Evolutionary conservation across 1,284 basidiomycete genomes (phyloP).

Genomic region (Hypsizygus ulmarius): DNA sequence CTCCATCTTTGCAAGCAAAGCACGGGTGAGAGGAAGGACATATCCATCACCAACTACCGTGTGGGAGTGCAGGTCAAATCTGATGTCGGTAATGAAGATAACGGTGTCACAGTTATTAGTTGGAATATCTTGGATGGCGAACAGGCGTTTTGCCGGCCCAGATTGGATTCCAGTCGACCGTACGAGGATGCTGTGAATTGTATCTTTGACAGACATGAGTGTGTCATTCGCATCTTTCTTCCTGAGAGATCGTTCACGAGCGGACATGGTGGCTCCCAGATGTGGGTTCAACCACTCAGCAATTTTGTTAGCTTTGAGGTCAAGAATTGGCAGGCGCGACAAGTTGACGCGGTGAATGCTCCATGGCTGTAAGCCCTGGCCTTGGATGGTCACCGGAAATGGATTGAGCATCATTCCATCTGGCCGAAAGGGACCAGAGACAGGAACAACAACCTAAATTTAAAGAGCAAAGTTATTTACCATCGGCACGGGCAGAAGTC

Average conservation of each 20-base stretch:
- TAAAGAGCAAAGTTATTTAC: too few relatives aligned
- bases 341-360: constrained; percentile 30
- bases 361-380: constrained; percentile 22
- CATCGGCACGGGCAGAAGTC: too few relatives aligned
- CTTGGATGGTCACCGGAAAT: constrained; percentile 21
- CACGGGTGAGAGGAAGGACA: constrained; percentile 27
- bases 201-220: constrained; percentile 28
- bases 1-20: constrained; percentile 14
- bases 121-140: constrained; percentile 18
- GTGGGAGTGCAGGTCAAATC: constrained; percentile 28
- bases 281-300: constrained; percentile 25
- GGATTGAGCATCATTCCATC: constrained; percentile 28
- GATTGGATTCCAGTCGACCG: constrained; percentile 20
- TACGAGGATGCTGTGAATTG: constrained; percentile 24
- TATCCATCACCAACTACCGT: constrained; percentile 33
- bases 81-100: constrained; percentile 27
- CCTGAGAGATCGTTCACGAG: constrained; percentile 25
- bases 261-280: constrained; percentile 27
- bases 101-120: constrained; percentile 25
- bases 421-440: constrained; percentile 25
- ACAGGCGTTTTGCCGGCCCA: constrained; percentile 15
- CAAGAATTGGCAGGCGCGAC: constrained; percentile 21
- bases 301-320: constrained; percentile 4
- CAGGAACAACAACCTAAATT: constrained; percentile 9
- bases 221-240: constrained; percentile 23